phyloP scores from a whole-genome alignment of 192 early-diverging fungal species.

The Coemansia sp. region DNA sequence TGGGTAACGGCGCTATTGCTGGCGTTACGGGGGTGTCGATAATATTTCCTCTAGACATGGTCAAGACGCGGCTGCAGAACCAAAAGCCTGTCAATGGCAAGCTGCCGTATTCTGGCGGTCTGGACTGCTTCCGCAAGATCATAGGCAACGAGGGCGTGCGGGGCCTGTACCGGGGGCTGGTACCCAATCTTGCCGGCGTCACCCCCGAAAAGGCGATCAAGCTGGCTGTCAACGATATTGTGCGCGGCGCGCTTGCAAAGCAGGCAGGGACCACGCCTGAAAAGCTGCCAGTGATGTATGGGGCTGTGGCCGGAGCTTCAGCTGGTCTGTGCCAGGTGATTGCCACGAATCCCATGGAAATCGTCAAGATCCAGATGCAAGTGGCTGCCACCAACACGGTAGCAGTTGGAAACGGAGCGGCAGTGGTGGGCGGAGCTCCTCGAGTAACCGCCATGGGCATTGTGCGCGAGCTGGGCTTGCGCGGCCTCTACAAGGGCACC shows the following conservation, averaged over 20 bases:
- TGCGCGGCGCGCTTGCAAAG: conserved; percentile 69
- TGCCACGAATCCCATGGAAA: conserved; percentile 90
- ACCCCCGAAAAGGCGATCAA: conserved; percentile 93
- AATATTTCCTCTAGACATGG: conserved; percentile 68
- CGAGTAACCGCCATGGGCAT: conserved; percentile 66
- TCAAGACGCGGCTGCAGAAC: conserved; percentile 70
- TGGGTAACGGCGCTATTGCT: conserved; percentile 60
- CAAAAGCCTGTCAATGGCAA: conserved; percentile 54
- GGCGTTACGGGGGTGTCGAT: conserved; percentile 61
- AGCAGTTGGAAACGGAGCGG: conserved; percentile 21
- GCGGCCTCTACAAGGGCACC: conserved; percentile 84
- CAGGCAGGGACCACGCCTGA: conserved; percentile 35
- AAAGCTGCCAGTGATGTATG: conserved; percentile 62
- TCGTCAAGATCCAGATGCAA: conserved; percentile 94
- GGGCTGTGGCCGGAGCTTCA: conserved; percentile 84
- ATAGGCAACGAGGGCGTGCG: conserved; percentile 81
- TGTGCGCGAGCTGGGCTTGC: conserved; percentile 82
- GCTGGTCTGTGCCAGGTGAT: conserved; percentile 89
- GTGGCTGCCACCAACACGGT: conserved; percentile 58
- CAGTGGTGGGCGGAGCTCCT: conserved; percentile 6
- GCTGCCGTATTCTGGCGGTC: conserved; percentile 53
- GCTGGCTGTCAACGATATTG: conserved; percentile 54
- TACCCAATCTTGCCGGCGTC: conserved; percentile 83
- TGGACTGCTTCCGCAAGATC: conserved; percentile 85
- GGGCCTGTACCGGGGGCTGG: conserved; percentile 93